Percentiles rank a stretch among this genome's conserved stretches.
phyloP scores from a whole-genome alignment of 2,329 filamentous ascomycete genomes.

The Tolypocladium endophyticum region DNA sequence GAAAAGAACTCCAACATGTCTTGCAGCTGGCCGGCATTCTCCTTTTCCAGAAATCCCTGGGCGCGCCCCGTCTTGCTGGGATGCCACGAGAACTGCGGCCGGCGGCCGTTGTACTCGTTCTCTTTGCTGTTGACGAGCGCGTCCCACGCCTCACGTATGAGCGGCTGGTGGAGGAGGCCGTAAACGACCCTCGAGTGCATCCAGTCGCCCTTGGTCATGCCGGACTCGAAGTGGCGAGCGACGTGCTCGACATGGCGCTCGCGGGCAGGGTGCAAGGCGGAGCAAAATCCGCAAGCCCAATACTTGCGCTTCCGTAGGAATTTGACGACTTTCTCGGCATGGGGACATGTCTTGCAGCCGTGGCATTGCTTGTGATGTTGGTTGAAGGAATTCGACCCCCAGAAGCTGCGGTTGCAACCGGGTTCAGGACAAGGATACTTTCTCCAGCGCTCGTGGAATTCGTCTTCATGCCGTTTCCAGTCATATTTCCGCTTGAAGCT shows the following conservation, averaged over 20 bases:
- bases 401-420: constrained; percentile 56
- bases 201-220: constrained; percentile 55
- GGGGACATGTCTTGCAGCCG: constrained; percentile 53
- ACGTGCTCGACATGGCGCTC: constrained; percentile 61
- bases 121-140: constrained; percentile 41
- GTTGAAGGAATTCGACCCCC: constrained; percentile 58
- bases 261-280: constrained; percentile 49
- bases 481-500: constrained; percentile 59
- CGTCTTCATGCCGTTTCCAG: constrained; percentile 60
- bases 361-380: constrained; percentile 58
- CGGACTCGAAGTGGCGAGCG: constrained; percentile 54
- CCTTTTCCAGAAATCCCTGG: constrained; percentile 49
- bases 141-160: constrained; percentile 52
- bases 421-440: constrained; percentile 56
- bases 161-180: constrained; percentile 54
- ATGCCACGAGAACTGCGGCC: constrained; percentile 55
- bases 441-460: constrained; percentile 58
- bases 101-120: constrained; percentile 39
- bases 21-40: constrained; percentile 51
- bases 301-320: constrained; percentile 54
- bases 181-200: constrained; percentile 60
- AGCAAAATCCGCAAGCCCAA: constrained; percentile 61
- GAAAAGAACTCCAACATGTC: constrained; percentile 57
- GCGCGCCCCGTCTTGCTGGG: constrained; percentile 44
- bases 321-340: constrained; percentile 52